Percentiles rank a stretch among this genome's conserved stretches.
Conservation (phyloP, 1,284 basidiomycete species). For the Apiotrichum veenhuisii region DNA sequence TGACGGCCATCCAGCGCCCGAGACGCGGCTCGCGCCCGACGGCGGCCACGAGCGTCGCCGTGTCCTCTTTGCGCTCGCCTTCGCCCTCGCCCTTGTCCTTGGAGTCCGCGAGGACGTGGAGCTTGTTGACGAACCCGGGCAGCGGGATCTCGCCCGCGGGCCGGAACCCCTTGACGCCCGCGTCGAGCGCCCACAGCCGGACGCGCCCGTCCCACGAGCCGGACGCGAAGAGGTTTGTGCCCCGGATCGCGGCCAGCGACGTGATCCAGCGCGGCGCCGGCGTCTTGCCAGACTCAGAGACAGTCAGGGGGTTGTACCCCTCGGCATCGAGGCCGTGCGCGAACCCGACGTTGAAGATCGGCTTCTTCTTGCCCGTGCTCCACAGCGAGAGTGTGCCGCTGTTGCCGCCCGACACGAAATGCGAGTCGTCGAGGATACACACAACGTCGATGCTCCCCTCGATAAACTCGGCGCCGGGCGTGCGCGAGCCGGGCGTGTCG, state of each 20-base stretch:
- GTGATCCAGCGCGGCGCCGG: slow-evolving; percentile 85
- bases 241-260: slow-evolving; percentile 71
- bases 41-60: slow-evolving; percentile 69
- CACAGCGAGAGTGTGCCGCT: slow-evolving; percentile 90
- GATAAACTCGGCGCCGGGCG: slow-evolving; percentile 49
- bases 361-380: slow-evolving; percentile 94
- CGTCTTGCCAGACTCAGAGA: slow-evolving; percentile 31
- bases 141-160: slow-evolving; percentile 58
- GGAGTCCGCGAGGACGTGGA: slow-evolving; percentile 63
- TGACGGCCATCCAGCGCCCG: slow-evolving; percentile 79
- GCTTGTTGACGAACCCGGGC: slow-evolving; percentile 79
- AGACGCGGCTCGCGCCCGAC: slow-evolving; percentile 82
- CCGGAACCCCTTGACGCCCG: slow-evolving; percentile 69
- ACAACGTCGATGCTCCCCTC: slow-evolving; percentile 92
- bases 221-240: slow-evolving; percentile 86
- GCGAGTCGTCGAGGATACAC: slow-evolving; percentile 88
- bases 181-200: slow-evolving; percentile 82
- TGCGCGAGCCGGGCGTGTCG: neutral
- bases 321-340: slow-evolving; percentile 65
- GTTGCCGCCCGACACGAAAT: slow-evolving; percentile 91
- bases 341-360: slow-evolving; percentile 74
- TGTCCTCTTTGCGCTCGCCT: neutral
- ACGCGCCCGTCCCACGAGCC: slow-evolving; percentile 91
- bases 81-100: too few relatives aligned
- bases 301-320: slow-evolving; percentile 52